A percentile compares a stretch with the other conserved stretches of the same genome.
These are phyloP conservation scores for Nicotiana sylvestris DNA, from an alignment of 257 asterid species.

Conservation along the genomic window DNA sequence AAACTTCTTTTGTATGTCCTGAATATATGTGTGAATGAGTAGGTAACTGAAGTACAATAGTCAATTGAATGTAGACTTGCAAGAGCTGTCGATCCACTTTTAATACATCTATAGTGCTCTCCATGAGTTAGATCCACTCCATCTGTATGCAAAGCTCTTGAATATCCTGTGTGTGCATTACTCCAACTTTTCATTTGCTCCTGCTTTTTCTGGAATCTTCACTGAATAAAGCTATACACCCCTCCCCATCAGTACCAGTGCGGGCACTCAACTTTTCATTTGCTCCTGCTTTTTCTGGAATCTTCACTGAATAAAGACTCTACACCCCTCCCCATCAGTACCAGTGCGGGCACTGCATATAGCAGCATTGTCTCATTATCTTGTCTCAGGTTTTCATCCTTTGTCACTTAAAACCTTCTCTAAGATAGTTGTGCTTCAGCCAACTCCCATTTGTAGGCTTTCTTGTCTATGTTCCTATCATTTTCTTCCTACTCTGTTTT, in stretches of 20 bases:
- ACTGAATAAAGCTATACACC: conserved; percentile 32
- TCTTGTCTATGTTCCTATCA: conserved; percentile 14
- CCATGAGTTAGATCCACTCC: not conserved
- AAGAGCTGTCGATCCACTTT: not conserved
- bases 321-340: conserved; percentile 47
- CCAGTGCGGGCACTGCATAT: conserved; percentile 46
- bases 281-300: not conserved
- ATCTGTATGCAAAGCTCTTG: not conserved
- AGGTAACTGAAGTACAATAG: not conserved
- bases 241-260: conserved; percentile 53
- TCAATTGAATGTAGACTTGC: not conserved
- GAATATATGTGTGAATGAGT: not conserved
- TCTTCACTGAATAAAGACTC: conserved; percentile 29
- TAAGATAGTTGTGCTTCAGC: conserved; percentile 29
- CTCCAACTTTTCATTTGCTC: not conserved
- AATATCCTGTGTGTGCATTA: not conserved
- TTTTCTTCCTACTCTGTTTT: conserved; percentile 18
- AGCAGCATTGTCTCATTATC: conserved; percentile 20
- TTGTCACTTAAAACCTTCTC: conserved; percentile 21
- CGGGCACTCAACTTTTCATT: conserved; percentile 20
- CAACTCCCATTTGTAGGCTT: conserved; percentile 18
- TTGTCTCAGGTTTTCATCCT: conserved; percentile 33
- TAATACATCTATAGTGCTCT: not conserved
- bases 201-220: not conserved
- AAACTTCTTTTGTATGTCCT: not conserved